phyloP scores from a whole-genome alignment of 2,329 filamentous ascomycete species.

The Sclerotinia spermophila region DNA sequence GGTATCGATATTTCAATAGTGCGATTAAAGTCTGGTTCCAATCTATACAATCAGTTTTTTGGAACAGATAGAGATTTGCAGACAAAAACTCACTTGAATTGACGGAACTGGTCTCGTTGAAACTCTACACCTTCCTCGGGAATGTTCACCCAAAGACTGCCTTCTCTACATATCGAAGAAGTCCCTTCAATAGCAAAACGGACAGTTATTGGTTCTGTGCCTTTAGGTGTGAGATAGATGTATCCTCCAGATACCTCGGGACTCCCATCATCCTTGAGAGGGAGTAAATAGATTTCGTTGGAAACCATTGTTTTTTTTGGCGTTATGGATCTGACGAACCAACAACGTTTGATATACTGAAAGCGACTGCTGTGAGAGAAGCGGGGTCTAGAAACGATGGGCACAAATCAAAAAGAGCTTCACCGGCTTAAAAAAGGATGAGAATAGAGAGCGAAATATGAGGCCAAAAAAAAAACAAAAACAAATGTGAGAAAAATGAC shows the following conservation, averaged over 20 bases:
- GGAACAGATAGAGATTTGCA: neutral
- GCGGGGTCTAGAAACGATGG: neutral
- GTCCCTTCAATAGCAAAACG: slow-evolving; percentile 92
- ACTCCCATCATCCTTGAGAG: slow-evolving; percentile 87
- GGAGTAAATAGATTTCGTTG: slow-evolving; percentile 78
- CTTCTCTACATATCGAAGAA: slow-evolving; percentile 90
- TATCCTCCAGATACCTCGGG: slow-evolving; percentile 86
- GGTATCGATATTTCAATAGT: slow-evolving; percentile 87
- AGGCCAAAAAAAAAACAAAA: neutral
- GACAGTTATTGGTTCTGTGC: slow-evolving; percentile 70
- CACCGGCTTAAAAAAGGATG: neutral
- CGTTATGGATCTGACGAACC: slow-evolving; percentile 43
- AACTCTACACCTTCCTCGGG: slow-evolving; percentile 74
- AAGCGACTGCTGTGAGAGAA: neutral
- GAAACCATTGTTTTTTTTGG: slow-evolving; percentile 61
- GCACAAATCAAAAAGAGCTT: neutral
- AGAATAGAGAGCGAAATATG: neutral
- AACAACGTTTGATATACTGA: slow-evolving; percentile 6
- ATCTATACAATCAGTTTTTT: slow-evolving; percentile 47
- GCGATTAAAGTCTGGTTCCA: slow-evolving; percentile 89
- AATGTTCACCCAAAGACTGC: slow-evolving; percentile 95
- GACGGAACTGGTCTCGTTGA: slow-evolving; percentile 71
- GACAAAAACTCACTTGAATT: slow-evolving; percentile 71
- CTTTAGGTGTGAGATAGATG: slow-evolving; percentile 78
- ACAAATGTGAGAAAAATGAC: neutral